Evolutionary conservation across 495 filamentous ascomycete species (phyloP), one percentile per base, ranked within the genome.

Genomic region (Parathielavia hyrcaniae): DNA sequence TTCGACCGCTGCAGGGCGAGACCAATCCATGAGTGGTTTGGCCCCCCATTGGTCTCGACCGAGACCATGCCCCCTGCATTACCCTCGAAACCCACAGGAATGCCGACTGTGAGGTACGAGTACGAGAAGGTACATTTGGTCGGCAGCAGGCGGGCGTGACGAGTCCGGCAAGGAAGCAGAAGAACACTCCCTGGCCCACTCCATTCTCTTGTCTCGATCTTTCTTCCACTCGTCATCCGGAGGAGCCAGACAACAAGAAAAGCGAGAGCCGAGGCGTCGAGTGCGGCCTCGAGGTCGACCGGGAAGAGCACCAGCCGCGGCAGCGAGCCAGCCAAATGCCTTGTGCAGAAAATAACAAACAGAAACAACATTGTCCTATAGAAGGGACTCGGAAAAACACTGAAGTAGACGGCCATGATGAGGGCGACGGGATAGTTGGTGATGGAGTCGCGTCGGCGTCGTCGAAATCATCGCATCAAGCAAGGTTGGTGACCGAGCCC

Each of bases 61-160:
- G 83, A 85, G 50, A 88, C 65, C 59, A 86, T 66, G 16, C 75
- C 75, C 17, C 76, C 76, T 14, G 77, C 72, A 53, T 65, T 68
- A 39, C 82, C 82, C 55, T 74, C 74, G 72, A 78, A 84, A 16
- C 75, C 80, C 39, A 90, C 73, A 4, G 86, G 87, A 52, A 89
- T 74, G 5, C 86, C 86, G 32, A 85, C 79, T 30, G 80, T 71
- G 12, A 89, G 74, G 64, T 86, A 84, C 5, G 85, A 83, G 66
- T 87, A 87, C 12, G 73, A 75, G 65, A 89, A 88, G 0, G 73
- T 74, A 62, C 88, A 83, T 59, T 76, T 82, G 58, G 79, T 74
- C 1, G 85, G 87, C 60, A 82, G 81, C 17, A 85, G 63, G 38
- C 85, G 75, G 23, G 78, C 70, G 67, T 88, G 86, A 16, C 74